Conservation (phyloP, 208 protist species). For the Strigomonas culicis region DNA sequence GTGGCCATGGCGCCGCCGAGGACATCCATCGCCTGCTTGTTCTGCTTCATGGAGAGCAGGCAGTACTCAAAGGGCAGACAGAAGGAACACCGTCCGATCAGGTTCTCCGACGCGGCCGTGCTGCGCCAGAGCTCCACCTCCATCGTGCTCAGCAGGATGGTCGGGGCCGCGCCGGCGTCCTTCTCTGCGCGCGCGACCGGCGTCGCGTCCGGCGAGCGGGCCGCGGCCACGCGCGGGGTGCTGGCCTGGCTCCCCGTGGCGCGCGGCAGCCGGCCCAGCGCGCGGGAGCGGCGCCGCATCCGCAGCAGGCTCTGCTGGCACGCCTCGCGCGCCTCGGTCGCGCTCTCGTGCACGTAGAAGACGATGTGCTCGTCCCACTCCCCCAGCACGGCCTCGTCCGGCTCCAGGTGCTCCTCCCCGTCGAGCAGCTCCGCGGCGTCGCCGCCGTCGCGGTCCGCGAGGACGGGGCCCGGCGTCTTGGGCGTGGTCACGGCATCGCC, state of each 20-base stretch:
- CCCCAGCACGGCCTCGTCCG: neutral
- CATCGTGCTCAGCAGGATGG: conserved; percentile 22
- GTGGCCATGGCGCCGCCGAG: no score
- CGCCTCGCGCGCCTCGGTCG: no score
- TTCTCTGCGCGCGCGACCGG: neutral
- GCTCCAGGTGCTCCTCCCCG: neutral
- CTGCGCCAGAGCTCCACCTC: conserved; percentile 60
- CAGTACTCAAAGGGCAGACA: conserved; percentile 26
- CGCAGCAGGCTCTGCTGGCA: no score
- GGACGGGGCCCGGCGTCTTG: neutral
- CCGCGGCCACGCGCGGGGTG: no score
- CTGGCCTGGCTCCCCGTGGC: no score
- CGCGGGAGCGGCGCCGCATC: no score
- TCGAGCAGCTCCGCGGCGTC: neutral
- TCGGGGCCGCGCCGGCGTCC: neutral
- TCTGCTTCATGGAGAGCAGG: no score
- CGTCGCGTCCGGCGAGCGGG: no score
- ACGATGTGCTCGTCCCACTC: conserved; percentile 54
- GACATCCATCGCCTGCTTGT: no score
- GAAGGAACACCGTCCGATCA: conserved; percentile 37
- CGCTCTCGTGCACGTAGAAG: no score
- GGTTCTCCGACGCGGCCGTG: conserved; percentile 27
- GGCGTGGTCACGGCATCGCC: neutral
- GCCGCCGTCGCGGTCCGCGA: neutral
- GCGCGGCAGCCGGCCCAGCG: no score